Evolutionary conservation across 768 basidiomycete genomes (phyloP).

Genomic region (Pisolithus albus): DNA sequence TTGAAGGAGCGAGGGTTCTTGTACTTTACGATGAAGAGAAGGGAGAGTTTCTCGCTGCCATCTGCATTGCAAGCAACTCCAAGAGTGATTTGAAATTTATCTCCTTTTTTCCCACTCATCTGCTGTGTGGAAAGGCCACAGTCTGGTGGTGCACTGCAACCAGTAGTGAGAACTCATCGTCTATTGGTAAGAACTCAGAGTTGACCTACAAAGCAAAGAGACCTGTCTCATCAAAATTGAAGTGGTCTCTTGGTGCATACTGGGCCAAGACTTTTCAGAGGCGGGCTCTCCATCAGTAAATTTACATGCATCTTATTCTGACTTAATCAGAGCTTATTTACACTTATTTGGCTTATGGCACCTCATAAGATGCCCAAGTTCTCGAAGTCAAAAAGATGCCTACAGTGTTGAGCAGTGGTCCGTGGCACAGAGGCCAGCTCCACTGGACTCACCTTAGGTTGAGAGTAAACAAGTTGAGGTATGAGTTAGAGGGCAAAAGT

Average conservation of each 20-base stretch:
- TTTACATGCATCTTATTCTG: no score
- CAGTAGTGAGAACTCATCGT: neutral
- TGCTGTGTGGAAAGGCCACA: conserved; percentile 12
- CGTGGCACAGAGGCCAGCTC: no score
- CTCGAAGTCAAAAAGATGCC: no score
- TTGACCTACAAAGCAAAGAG: conserved; percentile 8
- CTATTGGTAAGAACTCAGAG: no score
- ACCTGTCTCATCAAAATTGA: conserved; percentile 1
- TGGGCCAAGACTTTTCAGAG: neutral
- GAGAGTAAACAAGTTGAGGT: no score
- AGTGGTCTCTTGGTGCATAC: neutral
- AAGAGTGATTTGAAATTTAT: conserved; percentile 13
- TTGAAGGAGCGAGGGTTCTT: conserved; percentile 29
- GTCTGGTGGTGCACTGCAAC: conserved; percentile 10
- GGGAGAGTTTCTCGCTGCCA: neutral
- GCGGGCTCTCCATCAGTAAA: neutral
- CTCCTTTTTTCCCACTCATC: conserved; percentile 15
- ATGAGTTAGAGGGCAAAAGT: no score
- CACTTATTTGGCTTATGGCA: no score
- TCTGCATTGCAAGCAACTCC: conserved; percentile 4
- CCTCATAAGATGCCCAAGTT: no score
- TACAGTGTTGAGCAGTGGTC: no score
- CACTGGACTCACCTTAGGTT: no score
- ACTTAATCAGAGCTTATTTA: no score
- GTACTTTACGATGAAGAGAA: conserved; percentile 30